Evolutionary conservation across 257 asterid species (phyloP).

Genomic region (Solanum appendiculatum): DNA sequence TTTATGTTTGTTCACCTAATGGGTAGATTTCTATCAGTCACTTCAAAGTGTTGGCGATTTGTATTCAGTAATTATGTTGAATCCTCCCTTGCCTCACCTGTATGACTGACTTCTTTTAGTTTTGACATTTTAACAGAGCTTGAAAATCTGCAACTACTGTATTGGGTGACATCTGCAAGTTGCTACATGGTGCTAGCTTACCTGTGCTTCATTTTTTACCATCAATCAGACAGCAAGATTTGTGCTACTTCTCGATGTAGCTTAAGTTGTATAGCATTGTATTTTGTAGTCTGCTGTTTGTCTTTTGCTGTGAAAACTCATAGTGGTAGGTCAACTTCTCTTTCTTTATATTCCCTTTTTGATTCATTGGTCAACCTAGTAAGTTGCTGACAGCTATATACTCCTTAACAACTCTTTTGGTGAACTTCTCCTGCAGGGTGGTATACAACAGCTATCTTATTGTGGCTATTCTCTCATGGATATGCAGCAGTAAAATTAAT

Average conservation of each 20-base stretch:
- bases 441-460: slow-evolving; percentile 29
- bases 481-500: slow-evolving; percentile 50
- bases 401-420: neutral
- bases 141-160: slow-evolving; percentile 63
- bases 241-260: slow-evolving; percentile 13
- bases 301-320: slow-evolving; percentile 23
- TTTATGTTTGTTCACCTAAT: neutral
- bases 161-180: slow-evolving; percentile 66
- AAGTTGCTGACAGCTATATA: slow-evolving; percentile 3
- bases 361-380: neutral
- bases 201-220: slow-evolving; percentile 32
- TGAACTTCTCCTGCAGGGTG: slow-evolving; percentile 35
- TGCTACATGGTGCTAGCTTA: slow-evolving; percentile 57
- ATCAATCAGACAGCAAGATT: slow-evolving; percentile 13
- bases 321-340: slow-evolving; percentile 25
- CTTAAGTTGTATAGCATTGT: slow-evolving; percentile 28
- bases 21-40: neutral
- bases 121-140: slow-evolving; percentile 38
- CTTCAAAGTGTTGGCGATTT: neutral
- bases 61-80: neutral
- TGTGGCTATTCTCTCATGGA: slow-evolving; percentile 73
- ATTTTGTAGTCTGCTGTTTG: slow-evolving; percentile 32
- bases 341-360: neutral
- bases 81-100: neutral
- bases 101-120: neutral